A percentile compares a stretch with the other conserved stretches of the same genome.
phyloP scores from a whole-genome alignment of 1,139 yeast species.

The Diutina siamensis region DNA sequence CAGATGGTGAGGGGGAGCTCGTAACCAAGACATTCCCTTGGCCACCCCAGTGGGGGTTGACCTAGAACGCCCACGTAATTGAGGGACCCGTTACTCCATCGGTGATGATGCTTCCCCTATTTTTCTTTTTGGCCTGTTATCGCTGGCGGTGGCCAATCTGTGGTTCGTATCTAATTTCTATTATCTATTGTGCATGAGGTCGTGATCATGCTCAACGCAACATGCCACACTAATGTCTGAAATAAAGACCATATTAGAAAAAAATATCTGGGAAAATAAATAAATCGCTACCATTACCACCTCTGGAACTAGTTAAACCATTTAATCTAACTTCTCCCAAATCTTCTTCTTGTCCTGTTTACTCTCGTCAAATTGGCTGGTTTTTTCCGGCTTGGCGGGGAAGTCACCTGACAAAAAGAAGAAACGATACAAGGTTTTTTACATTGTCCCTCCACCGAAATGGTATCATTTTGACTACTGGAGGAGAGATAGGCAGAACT shows the following conservation, averaged over 20 bases:
- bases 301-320: too few species aligned
- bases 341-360: too few species aligned
- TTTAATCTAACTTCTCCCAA: too few species aligned
- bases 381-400: neutral
- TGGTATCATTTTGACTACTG: too few species aligned
- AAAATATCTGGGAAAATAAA: neutral
- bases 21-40: neutral
- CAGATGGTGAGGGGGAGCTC: neutral
- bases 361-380: too few species aligned
- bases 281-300: too few species aligned
- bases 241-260: neutral
- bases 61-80: too few species aligned
- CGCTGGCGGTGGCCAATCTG: neutral
- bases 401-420: neutral
- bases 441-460: neutral
- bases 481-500: too few species aligned
- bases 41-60: too few species aligned
- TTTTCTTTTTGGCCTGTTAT: too few species aligned
- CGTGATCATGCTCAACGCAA: conserved; percentile 1
- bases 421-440: neutral
- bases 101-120: too few species aligned
- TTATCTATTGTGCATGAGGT: neutral
- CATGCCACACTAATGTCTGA: neutral
- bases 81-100: too few species aligned
- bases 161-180: neutral